These are phyloP conservation scores for Micromonas commoda DNA, from an alignment of 139 green algal genomes.

Conservation along the genomic window DNA sequence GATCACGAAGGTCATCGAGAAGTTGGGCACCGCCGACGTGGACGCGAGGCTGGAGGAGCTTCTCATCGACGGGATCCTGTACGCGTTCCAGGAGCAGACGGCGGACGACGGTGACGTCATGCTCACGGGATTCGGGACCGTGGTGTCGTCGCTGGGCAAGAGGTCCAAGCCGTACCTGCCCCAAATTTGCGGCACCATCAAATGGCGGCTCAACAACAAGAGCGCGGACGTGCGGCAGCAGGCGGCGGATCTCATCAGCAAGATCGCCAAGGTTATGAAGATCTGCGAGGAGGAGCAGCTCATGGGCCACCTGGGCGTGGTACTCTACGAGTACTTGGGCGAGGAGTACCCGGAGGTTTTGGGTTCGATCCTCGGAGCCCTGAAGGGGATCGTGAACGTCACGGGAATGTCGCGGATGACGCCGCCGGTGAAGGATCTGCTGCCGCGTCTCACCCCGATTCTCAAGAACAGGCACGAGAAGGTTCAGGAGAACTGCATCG, in stretches of 20 bases:
- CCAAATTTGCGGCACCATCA: slow-evolving; percentile 98
- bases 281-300: slow-evolving; percentile 92
- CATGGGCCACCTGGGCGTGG: slow-evolving; percentile 91
- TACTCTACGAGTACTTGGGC: slow-evolving; percentile 95
- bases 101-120: slow-evolving; percentile 63
- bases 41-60: slow-evolving; percentile 93
- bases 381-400: slow-evolving; percentile 94
- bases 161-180: slow-evolving; percentile 93
- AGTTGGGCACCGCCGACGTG: slow-evolving; percentile 84
- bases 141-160: slow-evolving; percentile 85
- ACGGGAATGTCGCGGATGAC: slow-evolving; percentile 98
- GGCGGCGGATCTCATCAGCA: slow-evolving; percentile 91
- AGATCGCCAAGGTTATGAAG: slow-evolving; percentile 91
- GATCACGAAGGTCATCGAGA: slow-evolving; percentile 82
- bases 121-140: slow-evolving; percentile 95
- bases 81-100: slow-evolving; percentile 96
- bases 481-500: slow-evolving; percentile 96
- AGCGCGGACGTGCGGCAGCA: slow-evolving; percentile 89
- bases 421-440: slow-evolving; percentile 97
- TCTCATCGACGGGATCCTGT: slow-evolving; percentile 97
- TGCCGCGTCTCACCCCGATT: slow-evolving; percentile 94
- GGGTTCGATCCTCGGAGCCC: slow-evolving; percentile 88
- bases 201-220: slow-evolving; percentile 99
- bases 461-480: slow-evolving; percentile 89
- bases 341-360: slow-evolving; percentile 98